A percentile compares a stretch with the other conserved stretches of the same genome.
phyloP scores from a whole-genome alignment of 805 yeast species.

The Pichia heedii region DNA sequence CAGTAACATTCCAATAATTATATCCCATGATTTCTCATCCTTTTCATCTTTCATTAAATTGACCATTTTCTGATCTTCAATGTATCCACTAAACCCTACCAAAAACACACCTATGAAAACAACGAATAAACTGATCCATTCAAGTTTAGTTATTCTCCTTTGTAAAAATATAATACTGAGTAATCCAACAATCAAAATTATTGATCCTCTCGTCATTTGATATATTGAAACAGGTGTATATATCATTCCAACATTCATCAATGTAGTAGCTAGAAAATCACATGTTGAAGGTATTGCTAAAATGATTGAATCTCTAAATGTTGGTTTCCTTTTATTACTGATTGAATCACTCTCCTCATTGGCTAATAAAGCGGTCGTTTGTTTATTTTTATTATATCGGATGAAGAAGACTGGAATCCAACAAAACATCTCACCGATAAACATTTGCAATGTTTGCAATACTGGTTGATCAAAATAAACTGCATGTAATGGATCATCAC shows the following conservation, averaged over 20 bases:
- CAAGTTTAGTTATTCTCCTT: slow-evolving; percentile 45
- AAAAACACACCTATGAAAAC: slow-evolving; percentile 62
- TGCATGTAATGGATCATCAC: slow-evolving; percentile 39
- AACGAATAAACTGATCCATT: slow-evolving; percentile 59
- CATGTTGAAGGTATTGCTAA: slow-evolving; percentile 59
- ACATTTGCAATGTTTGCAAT: slow-evolving; percentile 74
- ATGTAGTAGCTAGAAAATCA: slow-evolving; percentile 65
- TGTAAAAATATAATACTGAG: slow-evolving; percentile 56
- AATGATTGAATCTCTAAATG: slow-evolving; percentile 22
- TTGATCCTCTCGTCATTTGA: slow-evolving; percentile 79
- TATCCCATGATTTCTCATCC: slow-evolving; percentile 15
- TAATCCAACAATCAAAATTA: slow-evolving; percentile 67
- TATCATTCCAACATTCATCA: slow-evolving; percentile 65
- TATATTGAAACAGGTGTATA: slow-evolving; percentile 72
- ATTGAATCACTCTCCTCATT: not conserved
- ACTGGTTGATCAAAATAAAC: slow-evolving; percentile 66
- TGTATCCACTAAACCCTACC: slow-evolving; percentile 64
- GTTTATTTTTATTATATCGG: not conserved
- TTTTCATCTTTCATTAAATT: not conserved
- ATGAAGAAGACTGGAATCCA: slow-evolving; percentile 25
- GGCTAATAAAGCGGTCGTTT: not conserved
- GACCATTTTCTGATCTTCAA: slow-evolving; percentile 9
- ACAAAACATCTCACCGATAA: slow-evolving; percentile 53
- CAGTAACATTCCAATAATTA: slow-evolving; percentile 47
- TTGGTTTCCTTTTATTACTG: not conserved